Conservation (phyloP, 352 stramenopile genomes). For the Globisporangium ultimum region DNA sequence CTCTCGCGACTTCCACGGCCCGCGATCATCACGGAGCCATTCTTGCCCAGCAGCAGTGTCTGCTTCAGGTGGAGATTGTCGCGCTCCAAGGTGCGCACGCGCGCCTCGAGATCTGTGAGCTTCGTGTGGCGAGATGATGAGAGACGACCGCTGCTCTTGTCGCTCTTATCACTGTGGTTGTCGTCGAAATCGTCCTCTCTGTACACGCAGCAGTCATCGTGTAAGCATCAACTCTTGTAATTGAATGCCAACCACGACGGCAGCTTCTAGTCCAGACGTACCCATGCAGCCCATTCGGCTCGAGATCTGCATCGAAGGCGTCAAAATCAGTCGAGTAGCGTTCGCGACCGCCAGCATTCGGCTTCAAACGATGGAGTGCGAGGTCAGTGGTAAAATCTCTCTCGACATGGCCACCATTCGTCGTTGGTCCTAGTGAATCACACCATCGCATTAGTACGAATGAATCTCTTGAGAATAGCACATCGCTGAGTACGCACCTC, state of each 20-base stretch:
- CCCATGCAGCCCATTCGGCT: not conserved
- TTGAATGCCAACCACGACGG: too few species aligned
- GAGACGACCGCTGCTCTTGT: conserved; percentile 8
- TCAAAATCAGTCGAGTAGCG: not conserved
- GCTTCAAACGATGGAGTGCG: not conserved
- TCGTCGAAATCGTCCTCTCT: conserved; percentile 14
- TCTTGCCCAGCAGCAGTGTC: conserved; percentile 64
- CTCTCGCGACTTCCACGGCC: conserved; percentile 31
- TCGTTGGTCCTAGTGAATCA: not conserved
- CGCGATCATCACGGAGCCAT: conserved; percentile 38
- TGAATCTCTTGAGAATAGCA: not conserved
- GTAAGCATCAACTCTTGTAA: too few species aligned
- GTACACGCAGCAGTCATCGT: not conserved
- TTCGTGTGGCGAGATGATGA: conserved; percentile 47
- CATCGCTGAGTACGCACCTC: not conserved
- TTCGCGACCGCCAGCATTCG: not conserved
- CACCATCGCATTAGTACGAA: not conserved
- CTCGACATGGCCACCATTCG: not conserved
- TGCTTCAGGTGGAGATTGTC: conserved; percentile 81
- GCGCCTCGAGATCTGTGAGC: conserved; percentile 67
- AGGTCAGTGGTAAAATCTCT: conserved; percentile 2
- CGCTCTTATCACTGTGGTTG: conserved; percentile 21
- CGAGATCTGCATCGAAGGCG: conserved; percentile 8
- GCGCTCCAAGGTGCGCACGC: conserved; percentile 63
- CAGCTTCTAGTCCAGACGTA: not conserved